These are phyloP conservation scores for Candida jianshihensis DNA, from an alignment of 805 yeast genomes.

Conservation along the genomic window DNA sequence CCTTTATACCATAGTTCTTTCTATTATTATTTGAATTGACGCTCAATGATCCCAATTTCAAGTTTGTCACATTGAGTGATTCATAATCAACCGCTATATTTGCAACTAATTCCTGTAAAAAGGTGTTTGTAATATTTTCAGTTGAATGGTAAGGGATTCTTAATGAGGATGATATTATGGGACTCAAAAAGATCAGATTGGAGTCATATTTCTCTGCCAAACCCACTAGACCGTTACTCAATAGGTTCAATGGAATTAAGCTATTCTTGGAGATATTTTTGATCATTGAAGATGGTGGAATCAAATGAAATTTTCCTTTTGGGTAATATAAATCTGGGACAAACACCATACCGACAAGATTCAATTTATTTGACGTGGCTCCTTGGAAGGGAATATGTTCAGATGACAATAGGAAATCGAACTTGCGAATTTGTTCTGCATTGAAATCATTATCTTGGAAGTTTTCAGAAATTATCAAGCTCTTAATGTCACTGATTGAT, in stretches of 20 bases:
- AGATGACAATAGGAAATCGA: slow-evolving; percentile 41
- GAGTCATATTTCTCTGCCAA: slow-evolving; percentile 44
- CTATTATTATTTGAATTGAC: slow-evolving; percentile 25
- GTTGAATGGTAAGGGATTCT: slow-evolving; percentile 58
- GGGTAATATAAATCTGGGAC: slow-evolving; percentile 68
- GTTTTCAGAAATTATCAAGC: slow-evolving; percentile 46
- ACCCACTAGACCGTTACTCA: slow-evolving; percentile 49
- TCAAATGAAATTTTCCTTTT: slow-evolving; percentile 57
- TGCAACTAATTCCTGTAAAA: slow-evolving; percentile 31
- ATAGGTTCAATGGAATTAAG: slow-evolving; percentile 41
- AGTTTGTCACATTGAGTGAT: slow-evolving; percentile 34
- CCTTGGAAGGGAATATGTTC: slow-evolving; percentile 56
- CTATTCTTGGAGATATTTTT: slow-evolving; percentile 38
- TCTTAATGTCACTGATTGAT: slow-evolving; percentile 61
- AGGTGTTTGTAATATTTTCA: slow-evolving; percentile 46
- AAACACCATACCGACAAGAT: slow-evolving; percentile 58
- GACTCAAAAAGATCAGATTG: slow-evolving; percentile 45
- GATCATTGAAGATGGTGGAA: slow-evolving; percentile 45
- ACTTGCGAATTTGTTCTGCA: slow-evolving; percentile 36
- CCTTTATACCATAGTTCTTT: slow-evolving; percentile 16
- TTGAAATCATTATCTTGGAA: slow-evolving; percentile 35
- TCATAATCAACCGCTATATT: slow-evolving; percentile 34
- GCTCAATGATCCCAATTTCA: slow-evolving; percentile 41
- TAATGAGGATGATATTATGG: slow-evolving; percentile 48
- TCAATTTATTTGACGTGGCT: slow-evolving; percentile 47